These are phyloP conservation scores for Dendrobium huoshanense DNA, from an alignment of 106 monocot genomes.

Conservation along the genomic window DNA sequence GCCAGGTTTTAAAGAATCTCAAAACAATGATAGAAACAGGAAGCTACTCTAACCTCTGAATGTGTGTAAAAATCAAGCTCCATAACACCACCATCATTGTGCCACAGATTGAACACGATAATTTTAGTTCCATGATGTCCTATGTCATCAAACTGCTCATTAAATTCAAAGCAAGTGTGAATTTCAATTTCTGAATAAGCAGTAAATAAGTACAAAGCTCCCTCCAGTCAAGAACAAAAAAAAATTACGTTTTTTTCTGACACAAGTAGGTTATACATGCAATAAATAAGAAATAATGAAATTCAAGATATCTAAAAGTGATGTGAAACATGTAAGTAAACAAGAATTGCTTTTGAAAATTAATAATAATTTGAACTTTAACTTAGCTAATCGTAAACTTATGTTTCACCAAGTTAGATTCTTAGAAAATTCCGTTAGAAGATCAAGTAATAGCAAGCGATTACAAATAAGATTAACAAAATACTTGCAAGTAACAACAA, in stretches of 20 bases:
- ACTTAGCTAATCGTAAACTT: no score
- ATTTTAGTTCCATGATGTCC: constrained; percentile 80
- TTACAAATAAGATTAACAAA: no score
- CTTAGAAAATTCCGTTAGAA: no score
- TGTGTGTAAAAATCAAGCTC: constrained; percentile 88
- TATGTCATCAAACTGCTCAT: constrained; percentile 90
- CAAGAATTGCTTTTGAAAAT: no score
- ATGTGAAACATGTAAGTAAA: no score
- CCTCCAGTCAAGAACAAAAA: not conserved
- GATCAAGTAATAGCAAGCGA: no score
- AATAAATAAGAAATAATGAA: not conserved
- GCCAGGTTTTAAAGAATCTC: not conserved
- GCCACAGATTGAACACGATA: constrained; percentile 82
- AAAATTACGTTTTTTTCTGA: not conserved
- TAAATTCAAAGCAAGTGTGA: constrained; percentile 29
- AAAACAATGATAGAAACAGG: not conserved
- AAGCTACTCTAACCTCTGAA: constrained; percentile 37
- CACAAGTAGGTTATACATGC: not conserved
- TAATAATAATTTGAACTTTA: no score
- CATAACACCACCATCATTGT: constrained; percentile 72
- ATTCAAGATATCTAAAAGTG: not conserved
- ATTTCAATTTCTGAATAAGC: constrained; percentile 19
- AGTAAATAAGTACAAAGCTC: not conserved
- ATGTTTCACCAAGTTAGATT: no score
- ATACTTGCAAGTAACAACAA: no score